Percentiles rank a stretch among this genome's conserved stretches.
Conservation (phyloP, 2,329 filamentous ascomycete genomes). For the Beauveria brongniartii region DNA sequence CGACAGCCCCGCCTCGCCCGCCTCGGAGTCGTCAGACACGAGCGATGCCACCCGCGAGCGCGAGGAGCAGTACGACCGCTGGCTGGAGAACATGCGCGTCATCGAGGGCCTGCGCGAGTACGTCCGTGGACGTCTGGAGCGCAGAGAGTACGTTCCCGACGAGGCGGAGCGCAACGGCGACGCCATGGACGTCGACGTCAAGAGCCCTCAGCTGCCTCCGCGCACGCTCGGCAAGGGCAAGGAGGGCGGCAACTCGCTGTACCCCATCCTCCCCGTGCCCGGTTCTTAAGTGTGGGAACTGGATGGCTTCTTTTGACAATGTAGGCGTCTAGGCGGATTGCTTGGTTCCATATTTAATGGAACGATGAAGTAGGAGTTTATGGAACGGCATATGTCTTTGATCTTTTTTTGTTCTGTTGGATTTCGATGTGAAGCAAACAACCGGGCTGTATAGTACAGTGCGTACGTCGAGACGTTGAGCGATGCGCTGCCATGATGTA, state of each 20-base stretch:
- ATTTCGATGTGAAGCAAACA: background rate
- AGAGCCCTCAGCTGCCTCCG: constrained; percentile 22
- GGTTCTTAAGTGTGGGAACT: constrained; percentile 19
- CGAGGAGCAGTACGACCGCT: constrained; percentile 55
- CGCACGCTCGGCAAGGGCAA: constrained; percentile 18
- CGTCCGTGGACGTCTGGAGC: constrained; percentile 48
- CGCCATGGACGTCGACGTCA: constrained; percentile 30
- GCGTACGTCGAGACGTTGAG: background rate
- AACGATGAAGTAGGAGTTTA: background rate
- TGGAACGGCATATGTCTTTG: background rate
- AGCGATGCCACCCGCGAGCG: constrained; percentile 45
- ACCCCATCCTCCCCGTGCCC: constrained; percentile 33
- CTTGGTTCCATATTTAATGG: background rate
- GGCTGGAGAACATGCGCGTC: constrained; percentile 58
- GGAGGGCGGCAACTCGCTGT: constrained; percentile 26
- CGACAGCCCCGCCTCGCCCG: constrained; percentile 45
- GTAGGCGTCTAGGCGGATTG: background rate
- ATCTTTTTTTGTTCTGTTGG: background rate
- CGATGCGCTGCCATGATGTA: background rate
- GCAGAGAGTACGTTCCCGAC: constrained; percentile 42
- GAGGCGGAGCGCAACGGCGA: constrained; percentile 17
- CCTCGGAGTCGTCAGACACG: constrained; percentile 42
- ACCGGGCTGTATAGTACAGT: background rate
- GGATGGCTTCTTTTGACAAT: background rate
- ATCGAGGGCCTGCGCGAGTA: constrained; percentile 55